Evolutionary conservation across 2,329 filamentous ascomycete genomes (phyloP), one percentile per base, ranked within the genome.

Genomic region (Aspergillus unguis): DNA sequence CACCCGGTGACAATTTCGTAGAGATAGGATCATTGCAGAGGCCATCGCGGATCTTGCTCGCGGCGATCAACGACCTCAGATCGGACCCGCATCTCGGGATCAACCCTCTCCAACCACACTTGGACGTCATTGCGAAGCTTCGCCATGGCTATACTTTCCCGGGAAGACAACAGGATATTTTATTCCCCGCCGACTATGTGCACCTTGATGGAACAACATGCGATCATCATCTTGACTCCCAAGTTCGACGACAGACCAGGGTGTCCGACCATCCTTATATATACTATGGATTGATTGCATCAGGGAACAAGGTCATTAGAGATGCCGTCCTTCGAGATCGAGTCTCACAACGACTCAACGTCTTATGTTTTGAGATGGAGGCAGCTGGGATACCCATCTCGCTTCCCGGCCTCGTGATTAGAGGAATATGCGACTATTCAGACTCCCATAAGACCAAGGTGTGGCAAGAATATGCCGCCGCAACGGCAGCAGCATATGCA

Each of bases 341-440:
- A n/a, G 4, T 54, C 1, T 44, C 49, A 4, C 25, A 10, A 29
- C 23, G 40, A 32, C 5, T 27, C 49, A 11, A 44, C 44, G 44
- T 56, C 17, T 3, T 56, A 43, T 46, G 59, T 7, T 38, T 32
- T 11, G 45, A 48, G 10, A 48, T 40, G 56, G 58, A 61, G 26
- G 56, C 46, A 6, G 53, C 55, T 2, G 57, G 57, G 2, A n/a
- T 59, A 3, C 53, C 48, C 53, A 38, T 59, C 46, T 17, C 37
- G 3, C 42, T 55, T 17, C 52, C 58, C 6, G 53, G 46, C 27
- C 37, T 59, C 2, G 50, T 61, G 1, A 50, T 61, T 29, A 53
- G 57, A 9, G 57, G 55, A 3, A 56, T 56, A 0, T 55, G 55
- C 43, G 57, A 61, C 33, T 61, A 61, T 47, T 54, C 50, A 5